Conservation (phyloP, 2,329 filamentous ascomycete species). For the Fusarium sp. region DNA sequence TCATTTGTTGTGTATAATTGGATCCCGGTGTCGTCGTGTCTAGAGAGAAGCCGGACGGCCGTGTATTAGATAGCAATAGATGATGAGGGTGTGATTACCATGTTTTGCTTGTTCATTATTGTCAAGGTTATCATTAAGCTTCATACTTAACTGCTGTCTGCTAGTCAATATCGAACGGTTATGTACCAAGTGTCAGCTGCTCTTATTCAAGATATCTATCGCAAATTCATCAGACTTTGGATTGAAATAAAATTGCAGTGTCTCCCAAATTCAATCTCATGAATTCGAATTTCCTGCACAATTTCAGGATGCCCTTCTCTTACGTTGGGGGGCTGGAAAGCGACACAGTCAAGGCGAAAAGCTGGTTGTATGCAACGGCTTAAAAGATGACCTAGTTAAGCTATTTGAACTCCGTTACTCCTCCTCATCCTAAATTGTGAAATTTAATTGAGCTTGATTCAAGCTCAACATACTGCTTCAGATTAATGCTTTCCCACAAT, state of each 20-base stretch:
- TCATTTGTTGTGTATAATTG: constrained; percentile 56
- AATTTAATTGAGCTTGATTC: not conserved
- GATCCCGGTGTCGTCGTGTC: constrained; percentile 45
- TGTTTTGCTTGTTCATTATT: constrained; percentile 23
- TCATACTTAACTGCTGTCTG: not conserved
- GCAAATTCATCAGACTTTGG: not conserved
- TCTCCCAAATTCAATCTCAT: not conserved
- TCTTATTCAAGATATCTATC: not conserved
- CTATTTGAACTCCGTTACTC: not conserved
- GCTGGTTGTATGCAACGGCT: not conserved
- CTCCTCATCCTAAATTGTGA: not conserved
- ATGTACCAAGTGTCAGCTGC: not conserved
- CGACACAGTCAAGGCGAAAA: not conserved
- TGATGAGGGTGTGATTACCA: constrained; percentile 44
- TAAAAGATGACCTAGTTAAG: not conserved
- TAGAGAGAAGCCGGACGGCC: constrained; percentile 47
- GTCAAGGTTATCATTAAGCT: not conserved
- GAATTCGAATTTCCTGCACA: not conserved
- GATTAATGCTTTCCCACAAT: not conserved
- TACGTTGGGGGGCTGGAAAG: not conserved
- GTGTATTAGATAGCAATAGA: constrained; percentile 57
- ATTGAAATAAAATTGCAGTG: not conserved
- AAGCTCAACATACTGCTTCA: not conserved
- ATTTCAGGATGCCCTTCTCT: not conserved
- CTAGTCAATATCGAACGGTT: not conserved